Conservation (phyloP, 1,139 yeast genomes). For the Meyerozyma smithsonii region DNA sequence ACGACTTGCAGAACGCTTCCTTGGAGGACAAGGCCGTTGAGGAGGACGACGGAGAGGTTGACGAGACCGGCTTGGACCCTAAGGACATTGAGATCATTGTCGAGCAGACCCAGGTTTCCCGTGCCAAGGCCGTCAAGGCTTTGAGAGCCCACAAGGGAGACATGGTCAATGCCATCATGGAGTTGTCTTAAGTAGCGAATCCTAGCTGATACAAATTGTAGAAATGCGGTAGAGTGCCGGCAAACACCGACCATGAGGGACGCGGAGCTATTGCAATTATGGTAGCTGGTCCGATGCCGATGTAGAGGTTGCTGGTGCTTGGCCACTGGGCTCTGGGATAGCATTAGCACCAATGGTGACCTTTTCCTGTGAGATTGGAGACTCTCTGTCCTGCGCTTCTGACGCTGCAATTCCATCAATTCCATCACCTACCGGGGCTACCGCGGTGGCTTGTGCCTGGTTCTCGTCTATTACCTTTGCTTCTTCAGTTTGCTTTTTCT, state of each 20-base stretch:
- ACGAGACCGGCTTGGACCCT: conserved; percentile 73
- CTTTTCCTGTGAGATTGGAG: too few species aligned
- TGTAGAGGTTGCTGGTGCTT: too few species aligned
- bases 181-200: conserved; percentile 47
- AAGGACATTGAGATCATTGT: conserved; percentile 78
- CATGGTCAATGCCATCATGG: conserved; percentile 94
- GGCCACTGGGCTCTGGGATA: too few species aligned
- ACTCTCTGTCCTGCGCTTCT: too few species aligned
- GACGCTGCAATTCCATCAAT: too few species aligned
- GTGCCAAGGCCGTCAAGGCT: conserved; percentile 88
- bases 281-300: too few species aligned
- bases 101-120: conserved; percentile 86
- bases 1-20: conserved; percentile 84
- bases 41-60: conserved; percentile 61
- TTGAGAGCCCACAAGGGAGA: conserved; percentile 87
- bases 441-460: too few species aligned
- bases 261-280: too few species aligned
- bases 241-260: too few species aligned
- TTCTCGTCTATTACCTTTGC: too few species aligned
- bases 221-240: background rate
- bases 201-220: background rate
- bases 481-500: background rate
- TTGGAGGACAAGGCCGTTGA: conserved; percentile 36
- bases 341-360: too few species aligned
- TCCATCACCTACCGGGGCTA: too few species aligned